Base-by-base conservation (phyloP, 129 eudicot species). In the Gnaphalium uliginosum region DNA sequence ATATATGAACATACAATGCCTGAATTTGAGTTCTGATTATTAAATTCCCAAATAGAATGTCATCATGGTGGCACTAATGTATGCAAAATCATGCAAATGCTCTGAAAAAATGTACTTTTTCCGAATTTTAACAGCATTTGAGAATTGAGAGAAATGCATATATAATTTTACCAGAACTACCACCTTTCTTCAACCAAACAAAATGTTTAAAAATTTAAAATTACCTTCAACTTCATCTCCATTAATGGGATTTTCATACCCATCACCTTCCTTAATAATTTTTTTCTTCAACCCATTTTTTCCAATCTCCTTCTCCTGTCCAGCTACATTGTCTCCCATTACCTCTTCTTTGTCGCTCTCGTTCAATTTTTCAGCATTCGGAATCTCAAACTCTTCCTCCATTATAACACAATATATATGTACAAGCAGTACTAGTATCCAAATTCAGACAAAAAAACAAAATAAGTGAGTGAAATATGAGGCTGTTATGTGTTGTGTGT, bases 221-320 rank as follows among this genome's bases (percentile, higher is more conserved):
- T 19, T 73, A 79, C 83, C 79, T 79, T 72, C 79, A 65, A 79
- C 78, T 73, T 79, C 83, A 79, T 73, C 83, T 3, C 83, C 83
- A 39, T n/a, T 72, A 65, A 79, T 39, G 53, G 83, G 83, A 0
- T 11, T 26, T 27, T 79, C 83, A 69, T 69, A 79, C 14, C 83
- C 79, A 79, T 73, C 83, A 73, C 83, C 83, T 72, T 79, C 79
- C 63, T 79, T 73, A 0, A 79, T 2, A 43, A 79, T 56, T 64
- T 56, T 79, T 66, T 79, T 79, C 79, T 65, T 79, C 78, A 79
- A 79, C 22, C 83, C 83, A 66, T 39, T 50, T 19, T 79, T 21
- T 27, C 83, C 83, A 22, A 79, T 79, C 69, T 79, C 83, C 35
- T 56, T 57, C 79, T 79, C 83, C 48, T 33, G 32, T 35, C 54